These are phyloP conservation scores for Globisporangium emineosum DNA, from an alignment of 352 stramenopile genomes.

Conservation along the genomic window DNA sequence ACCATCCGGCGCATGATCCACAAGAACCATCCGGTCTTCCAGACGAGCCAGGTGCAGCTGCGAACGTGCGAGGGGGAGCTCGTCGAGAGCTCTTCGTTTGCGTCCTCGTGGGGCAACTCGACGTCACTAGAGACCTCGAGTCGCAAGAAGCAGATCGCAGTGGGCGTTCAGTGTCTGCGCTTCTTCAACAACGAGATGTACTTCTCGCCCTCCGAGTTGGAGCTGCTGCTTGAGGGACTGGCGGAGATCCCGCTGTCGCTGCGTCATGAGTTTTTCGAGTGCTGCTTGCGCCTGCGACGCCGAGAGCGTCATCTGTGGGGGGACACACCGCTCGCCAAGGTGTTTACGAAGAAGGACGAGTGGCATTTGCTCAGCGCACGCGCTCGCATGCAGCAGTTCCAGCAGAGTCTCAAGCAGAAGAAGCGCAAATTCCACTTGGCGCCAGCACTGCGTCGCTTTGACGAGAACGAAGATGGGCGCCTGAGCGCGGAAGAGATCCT, in stretches of 20 bases:
- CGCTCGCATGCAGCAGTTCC: slow-evolving; percentile 83
- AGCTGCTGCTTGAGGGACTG: slow-evolving; percentile 85
- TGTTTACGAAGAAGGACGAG: slow-evolving; percentile 97
- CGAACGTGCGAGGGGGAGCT: slow-evolving; percentile 80
- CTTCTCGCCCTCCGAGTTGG: slow-evolving; percentile 93
- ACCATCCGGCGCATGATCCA: slow-evolving; percentile 96
- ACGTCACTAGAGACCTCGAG: neutral
- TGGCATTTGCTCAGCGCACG: slow-evolving; percentile 90
- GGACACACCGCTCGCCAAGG: slow-evolving; percentile 95
- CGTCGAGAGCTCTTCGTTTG: slow-evolving; percentile 78
- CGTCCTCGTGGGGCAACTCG: slow-evolving; percentile 41
- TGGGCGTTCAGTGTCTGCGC: slow-evolving; percentile 87
- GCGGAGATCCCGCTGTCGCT: slow-evolving; percentile 51
- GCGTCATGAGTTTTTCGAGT: slow-evolving; percentile 85
- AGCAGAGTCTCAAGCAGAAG: slow-evolving; percentile 68
- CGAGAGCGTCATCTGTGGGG: slow-evolving; percentile 94
- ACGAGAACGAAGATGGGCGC: slow-evolving; percentile 62
- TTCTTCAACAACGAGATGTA: slow-evolving; percentile 99
- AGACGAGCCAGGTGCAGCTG: slow-evolving; percentile 63
- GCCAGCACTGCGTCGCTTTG: slow-evolving; percentile 59
- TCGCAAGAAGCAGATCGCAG: slow-evolving; percentile 34
- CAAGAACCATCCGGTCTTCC: slow-evolving; percentile 75
- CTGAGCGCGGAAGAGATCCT: slow-evolving; percentile 70
- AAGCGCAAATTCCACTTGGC: slow-evolving; percentile 55
- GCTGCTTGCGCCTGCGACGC: slow-evolving; percentile 86